phyloP scores from a whole-genome alignment of 305 asterid species.

The Ilex paraguariensis region DNA sequence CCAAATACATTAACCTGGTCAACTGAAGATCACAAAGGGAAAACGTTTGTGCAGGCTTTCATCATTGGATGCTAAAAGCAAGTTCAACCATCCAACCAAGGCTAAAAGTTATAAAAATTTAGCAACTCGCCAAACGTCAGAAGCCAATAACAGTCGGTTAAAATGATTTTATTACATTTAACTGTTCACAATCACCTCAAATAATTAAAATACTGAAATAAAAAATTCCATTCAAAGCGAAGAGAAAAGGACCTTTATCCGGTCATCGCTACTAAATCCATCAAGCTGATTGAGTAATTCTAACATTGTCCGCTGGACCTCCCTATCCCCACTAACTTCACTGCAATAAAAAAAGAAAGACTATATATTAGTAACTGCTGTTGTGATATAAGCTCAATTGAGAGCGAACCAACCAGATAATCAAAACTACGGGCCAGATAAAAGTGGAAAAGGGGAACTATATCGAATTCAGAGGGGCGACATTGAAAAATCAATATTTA shows the following conservation, averaged over 20 bases:
- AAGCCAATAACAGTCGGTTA: neutral
- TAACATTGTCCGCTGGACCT: constrained; percentile 86
- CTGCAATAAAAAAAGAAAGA: constrained; percentile 34
- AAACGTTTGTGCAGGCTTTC: too few species aligned
- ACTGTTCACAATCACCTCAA: too few species aligned
- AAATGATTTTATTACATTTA: too few species aligned
- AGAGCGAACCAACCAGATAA: too few species aligned
- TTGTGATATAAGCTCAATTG: constrained; percentile 1
- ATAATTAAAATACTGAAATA: neutral
- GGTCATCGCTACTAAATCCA: constrained; percentile 84
- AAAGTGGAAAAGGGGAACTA: too few species aligned
- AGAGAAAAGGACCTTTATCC: constrained; percentile 49
- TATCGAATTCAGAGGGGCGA: too few species aligned
- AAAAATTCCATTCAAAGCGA: neutral
- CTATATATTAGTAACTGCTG: too few species aligned
- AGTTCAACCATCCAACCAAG: neutral
- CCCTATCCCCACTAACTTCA: constrained; percentile 88
- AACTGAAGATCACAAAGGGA: neutral
- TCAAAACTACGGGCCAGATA: too few species aligned
- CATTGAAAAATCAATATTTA: too few species aligned
- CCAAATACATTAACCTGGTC: constrained; percentile 2
- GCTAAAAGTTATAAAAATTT: neutral
- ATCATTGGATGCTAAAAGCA: neutral
- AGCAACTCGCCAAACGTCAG: neutral
- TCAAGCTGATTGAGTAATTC: constrained; percentile 89